Conservation (phyloP, 2,329 filamentous ascomycete genomes). For the Cryphonectria naterciae region DNA sequence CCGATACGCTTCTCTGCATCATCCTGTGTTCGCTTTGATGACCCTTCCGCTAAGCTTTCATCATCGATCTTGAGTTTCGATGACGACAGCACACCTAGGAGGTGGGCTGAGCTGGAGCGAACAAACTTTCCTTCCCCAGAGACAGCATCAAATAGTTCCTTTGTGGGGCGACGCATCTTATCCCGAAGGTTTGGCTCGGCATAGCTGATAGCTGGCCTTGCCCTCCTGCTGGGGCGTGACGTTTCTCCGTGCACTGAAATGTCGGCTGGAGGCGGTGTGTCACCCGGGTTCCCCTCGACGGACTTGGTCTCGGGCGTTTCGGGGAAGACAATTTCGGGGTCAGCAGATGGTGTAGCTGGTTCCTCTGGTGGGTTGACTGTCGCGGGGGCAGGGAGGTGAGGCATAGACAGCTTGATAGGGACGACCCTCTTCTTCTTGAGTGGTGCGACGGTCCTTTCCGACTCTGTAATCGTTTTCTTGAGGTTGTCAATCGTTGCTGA, state of each 20-base stretch:
- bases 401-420: conserved; percentile 38
- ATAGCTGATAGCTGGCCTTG: conserved; percentile 73
- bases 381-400: conserved; percentile 29
- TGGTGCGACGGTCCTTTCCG: conserved; percentile 30
- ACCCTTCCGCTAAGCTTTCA: conserved; percentile 19
- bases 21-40: conserved; percentile 32
- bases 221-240: conserved; percentile 68
- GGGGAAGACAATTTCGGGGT: conserved; percentile 49
- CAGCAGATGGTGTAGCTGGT: conserved; percentile 42
- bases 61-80: conserved; percentile 44
- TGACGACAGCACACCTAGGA: conserved; percentile 34
- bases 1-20: conserved; percentile 34
- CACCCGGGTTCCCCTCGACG: conserved; percentile 43
- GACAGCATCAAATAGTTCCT: conserved; percentile 76
- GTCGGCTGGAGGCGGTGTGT: conserved; percentile 64
- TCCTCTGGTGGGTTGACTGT: conserved; percentile 33
- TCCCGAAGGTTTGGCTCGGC: conserved; percentile 79
- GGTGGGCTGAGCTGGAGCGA: conserved; percentile 35
- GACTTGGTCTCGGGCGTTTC: conserved; percentile 53
- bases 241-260: conserved; percentile 60
- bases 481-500: conserved; percentile 35
- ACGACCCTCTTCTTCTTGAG: conserved; percentile 33
- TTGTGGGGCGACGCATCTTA: conserved; percentile 83
- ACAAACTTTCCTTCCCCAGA: conserved; percentile 62
- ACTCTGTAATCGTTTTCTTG: conserved; percentile 34